Percentiles rank a stretch among this genome's conserved stretches.
These are phyloP conservation scores for Saprolegnia diclina DNA, from an alignment of 352 stramenopile genomes.

Conservation along the genomic window DNA sequence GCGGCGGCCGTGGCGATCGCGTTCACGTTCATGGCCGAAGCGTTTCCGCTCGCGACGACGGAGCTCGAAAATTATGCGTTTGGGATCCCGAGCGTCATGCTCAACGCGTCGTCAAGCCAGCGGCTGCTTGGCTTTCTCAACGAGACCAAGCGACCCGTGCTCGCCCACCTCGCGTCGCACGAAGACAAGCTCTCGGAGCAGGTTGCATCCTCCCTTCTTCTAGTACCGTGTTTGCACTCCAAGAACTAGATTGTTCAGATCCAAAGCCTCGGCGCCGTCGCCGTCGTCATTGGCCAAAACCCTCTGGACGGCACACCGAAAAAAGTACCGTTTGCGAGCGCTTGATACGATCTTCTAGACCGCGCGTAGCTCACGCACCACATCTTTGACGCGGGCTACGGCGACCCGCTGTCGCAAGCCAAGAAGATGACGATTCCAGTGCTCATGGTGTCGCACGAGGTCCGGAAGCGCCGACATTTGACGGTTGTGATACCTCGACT, in stretches of 20 bases:
- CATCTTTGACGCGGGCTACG: constrained; percentile 37
- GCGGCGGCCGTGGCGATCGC: constrained; percentile 51
- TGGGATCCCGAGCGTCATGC: constrained; percentile 59
- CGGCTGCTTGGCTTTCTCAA: constrained; percentile 49
- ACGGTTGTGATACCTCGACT: neutral
- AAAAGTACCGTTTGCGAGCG: constrained; percentile 32
- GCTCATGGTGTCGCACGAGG: constrained; percentile 50
- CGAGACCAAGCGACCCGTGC: constrained; percentile 30
- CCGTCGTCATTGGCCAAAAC: constrained; percentile 58
- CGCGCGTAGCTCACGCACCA: constrained; percentile 38
- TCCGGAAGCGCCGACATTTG: constrained; percentile 18
- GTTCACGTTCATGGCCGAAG: constrained; percentile 65
- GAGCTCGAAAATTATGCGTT: constrained; percentile 53
- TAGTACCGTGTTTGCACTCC: too few relatives aligned
- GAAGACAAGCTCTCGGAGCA: constrained; percentile 66
- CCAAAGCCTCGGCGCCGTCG: constrained; percentile 58
- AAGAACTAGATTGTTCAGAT: constrained; percentile 46
- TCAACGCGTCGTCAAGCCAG: constrained; percentile 48
- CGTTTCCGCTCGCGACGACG: constrained; percentile 47
- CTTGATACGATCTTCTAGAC: constrained; percentile 2
- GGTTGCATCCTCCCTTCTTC: too few relatives aligned
- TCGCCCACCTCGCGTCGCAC: constrained; percentile 41
- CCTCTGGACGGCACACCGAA: constrained; percentile 42
- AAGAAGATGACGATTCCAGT: constrained; percentile 60
- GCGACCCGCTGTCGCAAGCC: constrained; percentile 37